Conservation (phyloP, 352 stramenopile genomes). For the Chrysophaeum taylorii region DNA sequence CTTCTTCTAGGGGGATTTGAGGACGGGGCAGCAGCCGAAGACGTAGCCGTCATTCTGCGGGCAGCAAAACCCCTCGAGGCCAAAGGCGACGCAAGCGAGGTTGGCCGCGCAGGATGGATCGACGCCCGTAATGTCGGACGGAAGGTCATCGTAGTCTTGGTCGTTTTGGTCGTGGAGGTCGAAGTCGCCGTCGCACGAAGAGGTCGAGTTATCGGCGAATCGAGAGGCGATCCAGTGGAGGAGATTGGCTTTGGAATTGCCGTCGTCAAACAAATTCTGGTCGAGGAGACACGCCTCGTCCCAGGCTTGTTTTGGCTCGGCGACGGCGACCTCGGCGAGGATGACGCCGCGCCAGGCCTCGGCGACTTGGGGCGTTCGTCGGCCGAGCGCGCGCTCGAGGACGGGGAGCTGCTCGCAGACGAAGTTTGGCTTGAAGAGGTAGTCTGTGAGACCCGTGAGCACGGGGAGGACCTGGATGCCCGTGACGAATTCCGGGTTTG, state of each 20-base stretch:
- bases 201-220: not conserved
- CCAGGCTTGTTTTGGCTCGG: slow-evolving; percentile 56
- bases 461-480: slow-evolving; percentile 21
- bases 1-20: no score
- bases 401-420: not conserved
- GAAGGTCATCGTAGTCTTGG: not conserved
- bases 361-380: not conserved
- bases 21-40: slow-evolving; percentile 13
- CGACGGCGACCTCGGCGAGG: slow-evolving; percentile 60
- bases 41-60: slow-evolving; percentile 11
- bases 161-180: not conserved
- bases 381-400: not conserved
- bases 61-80: slow-evolving; percentile 6
- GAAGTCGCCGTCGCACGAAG: not conserved
- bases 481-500: slow-evolving; percentile 60
- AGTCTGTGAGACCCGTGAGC: not conserved
- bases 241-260: not conserved
- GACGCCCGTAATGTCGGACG: no score
- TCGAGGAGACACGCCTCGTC: slow-evolving; percentile 13
- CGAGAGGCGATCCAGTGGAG: slow-evolving; percentile 6
- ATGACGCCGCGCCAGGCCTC: slow-evolving; percentile 52
- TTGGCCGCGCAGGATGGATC: not conserved
- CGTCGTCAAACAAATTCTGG: slow-evolving; percentile 8
- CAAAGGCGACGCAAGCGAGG: slow-evolving; percentile 1
- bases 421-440: slow-evolving; percentile 1